A percentile compares a stretch with the other conserved stretches of the same genome.
These are phyloP conservation scores for Trichophyton simii DNA, from an alignment of 2,329 filamentous ascomycete genomes.

Conservation along the genomic window DNA sequence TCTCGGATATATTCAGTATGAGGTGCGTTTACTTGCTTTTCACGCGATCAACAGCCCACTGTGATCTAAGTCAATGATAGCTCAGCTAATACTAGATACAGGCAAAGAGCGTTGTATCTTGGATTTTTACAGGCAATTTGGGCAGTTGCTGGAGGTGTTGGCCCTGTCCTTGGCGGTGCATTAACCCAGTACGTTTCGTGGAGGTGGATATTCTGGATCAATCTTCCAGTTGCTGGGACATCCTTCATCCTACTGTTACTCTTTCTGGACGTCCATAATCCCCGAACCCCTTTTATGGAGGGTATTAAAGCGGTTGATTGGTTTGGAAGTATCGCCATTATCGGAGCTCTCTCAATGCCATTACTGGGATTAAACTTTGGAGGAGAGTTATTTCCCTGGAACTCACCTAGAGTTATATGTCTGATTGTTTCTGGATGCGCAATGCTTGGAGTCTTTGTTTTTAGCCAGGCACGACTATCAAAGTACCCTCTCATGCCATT, in stretches of 20 bases:
- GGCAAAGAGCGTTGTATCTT: constrained; percentile 36
- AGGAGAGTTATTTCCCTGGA: constrained; percentile 62
- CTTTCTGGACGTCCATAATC: constrained; percentile 45
- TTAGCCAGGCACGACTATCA: constrained; percentile 61
- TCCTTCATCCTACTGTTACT: constrained; percentile 40
- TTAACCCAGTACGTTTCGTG: constrained; percentile 36
- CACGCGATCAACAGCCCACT: neutral
- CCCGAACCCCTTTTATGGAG: constrained; percentile 37
- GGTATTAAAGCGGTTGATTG: constrained; percentile 44
- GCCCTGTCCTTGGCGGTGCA: constrained; percentile 42
- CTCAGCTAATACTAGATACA: constrained; percentile 5
- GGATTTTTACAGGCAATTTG: constrained; percentile 43
- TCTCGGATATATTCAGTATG: constrained; percentile 44
- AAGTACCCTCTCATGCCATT: constrained; percentile 64
- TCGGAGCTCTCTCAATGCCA: constrained; percentile 74
- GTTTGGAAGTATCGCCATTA: constrained; percentile 42
- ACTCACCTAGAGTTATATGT: constrained; percentile 60
- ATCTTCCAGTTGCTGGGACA: constrained; percentile 38
- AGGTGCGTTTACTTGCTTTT: constrained; percentile 18
- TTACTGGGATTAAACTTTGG: constrained; percentile 77
- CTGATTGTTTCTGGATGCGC: constrained; percentile 61
- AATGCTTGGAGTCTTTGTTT: constrained; percentile 51
- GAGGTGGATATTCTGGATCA: constrained; percentile 47
- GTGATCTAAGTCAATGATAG: neutral
- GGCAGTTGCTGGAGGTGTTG: constrained; percentile 42